These are phyloP conservation scores for Pseudogymnoascus sp. DNA, from an alignment of 2,329 filamentous ascomycete species.

Conservation along the genomic window DNA sequence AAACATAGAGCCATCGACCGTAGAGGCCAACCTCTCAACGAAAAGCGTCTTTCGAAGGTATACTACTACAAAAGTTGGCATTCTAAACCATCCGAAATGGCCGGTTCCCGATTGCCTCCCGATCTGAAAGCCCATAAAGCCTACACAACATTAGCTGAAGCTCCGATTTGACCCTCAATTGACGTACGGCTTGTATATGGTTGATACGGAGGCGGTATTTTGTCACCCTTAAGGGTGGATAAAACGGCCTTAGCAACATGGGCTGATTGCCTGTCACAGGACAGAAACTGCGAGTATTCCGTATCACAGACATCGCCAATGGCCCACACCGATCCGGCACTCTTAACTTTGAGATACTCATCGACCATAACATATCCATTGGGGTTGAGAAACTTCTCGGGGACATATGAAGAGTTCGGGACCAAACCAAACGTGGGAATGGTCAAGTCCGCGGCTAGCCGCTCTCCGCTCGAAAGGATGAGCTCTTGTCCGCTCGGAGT, in stretches of 20 bases:
- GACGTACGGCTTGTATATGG: slow-evolving; percentile 14
- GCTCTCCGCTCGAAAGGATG: slow-evolving; percentile 40
- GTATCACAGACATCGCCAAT: slow-evolving; percentile 23
- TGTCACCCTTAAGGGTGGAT: slow-evolving; percentile 13
- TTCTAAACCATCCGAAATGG: slow-evolving; percentile 23
- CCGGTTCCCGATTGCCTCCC: slow-evolving; percentile 34
- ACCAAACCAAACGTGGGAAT: slow-evolving; percentile 48
- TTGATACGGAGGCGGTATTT: slow-evolving; percentile 19
- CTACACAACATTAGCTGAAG: slow-evolving; percentile 12
- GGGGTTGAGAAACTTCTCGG: slow-evolving; percentile 37
- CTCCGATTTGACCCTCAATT: not conserved
- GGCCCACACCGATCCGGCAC: slow-evolving; percentile 28
- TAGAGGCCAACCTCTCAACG: slow-evolving; percentile 17
- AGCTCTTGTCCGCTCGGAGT: slow-evolving; percentile 42
- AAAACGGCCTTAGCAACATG: slow-evolving; percentile 24
- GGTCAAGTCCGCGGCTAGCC: slow-evolving; percentile 46
- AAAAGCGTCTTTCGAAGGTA: slow-evolving; percentile 24
- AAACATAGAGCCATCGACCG: slow-evolving; percentile 19
- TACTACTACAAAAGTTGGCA: slow-evolving; percentile 23
- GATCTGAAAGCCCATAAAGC: slow-evolving; percentile 25
- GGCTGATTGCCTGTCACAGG: slow-evolving; percentile 17
- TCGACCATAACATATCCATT: slow-evolving; percentile 43
- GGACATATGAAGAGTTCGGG: slow-evolving; percentile 50
- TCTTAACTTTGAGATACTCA: slow-evolving; percentile 41
- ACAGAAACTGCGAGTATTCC: slow-evolving; percentile 20